Evolutionary conservation across 2,329 filamentous ascomycete genomes (phyloP).

Genomic region (Corynespora cassiicola): DNA sequence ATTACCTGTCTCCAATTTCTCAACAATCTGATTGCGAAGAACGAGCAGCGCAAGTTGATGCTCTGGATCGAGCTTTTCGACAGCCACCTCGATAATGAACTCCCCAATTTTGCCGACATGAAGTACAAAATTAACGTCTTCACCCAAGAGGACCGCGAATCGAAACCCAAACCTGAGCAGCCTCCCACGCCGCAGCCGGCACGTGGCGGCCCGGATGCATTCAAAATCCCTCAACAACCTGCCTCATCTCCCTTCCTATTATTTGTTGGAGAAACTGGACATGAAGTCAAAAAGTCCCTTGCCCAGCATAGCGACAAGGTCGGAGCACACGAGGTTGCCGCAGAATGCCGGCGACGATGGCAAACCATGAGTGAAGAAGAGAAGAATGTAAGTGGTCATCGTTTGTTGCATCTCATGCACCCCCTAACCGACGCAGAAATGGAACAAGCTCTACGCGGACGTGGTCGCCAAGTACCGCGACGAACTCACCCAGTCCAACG

Average conservation of each 20-base stretch:
- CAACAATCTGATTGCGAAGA: conserved; percentile 70
- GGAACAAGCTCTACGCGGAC: conserved; percentile 49
- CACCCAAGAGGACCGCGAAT: conserved; percentile 24
- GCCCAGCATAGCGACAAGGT: conserved; percentile 44
- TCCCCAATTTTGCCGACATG: conserved; percentile 45
- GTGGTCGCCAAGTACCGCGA: conserved; percentile 48
- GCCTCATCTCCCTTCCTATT: conserved; percentile 49
- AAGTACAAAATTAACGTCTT: conserved; percentile 44
- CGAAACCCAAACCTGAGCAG: conserved; percentile 20
- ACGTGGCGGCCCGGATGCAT: conserved; percentile 31
- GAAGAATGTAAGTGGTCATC: conserved; percentile 36
- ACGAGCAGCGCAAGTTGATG: conserved; percentile 69
- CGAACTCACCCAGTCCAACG: conserved; percentile 43
- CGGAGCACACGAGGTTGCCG: conserved; percentile 48
- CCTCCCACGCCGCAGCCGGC: conserved; percentile 19
- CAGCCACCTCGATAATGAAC: conserved; percentile 53
- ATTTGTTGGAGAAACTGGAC: conserved; percentile 47
- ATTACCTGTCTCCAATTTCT: conserved; percentile 71
- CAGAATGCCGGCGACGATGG: conserved; percentile 49
- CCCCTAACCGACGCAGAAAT: conserved; percentile 41
- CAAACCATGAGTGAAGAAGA: conserved; percentile 47
- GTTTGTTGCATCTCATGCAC: neutral
- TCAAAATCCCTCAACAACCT: conserved; percentile 46
- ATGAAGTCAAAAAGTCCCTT: conserved; percentile 46
- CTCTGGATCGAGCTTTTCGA: conserved; percentile 72